These are phyloP conservation scores for Psidium friedrichsthalianum DNA, from an alignment of 345 rosid species.

Conservation along the genomic window DNA sequence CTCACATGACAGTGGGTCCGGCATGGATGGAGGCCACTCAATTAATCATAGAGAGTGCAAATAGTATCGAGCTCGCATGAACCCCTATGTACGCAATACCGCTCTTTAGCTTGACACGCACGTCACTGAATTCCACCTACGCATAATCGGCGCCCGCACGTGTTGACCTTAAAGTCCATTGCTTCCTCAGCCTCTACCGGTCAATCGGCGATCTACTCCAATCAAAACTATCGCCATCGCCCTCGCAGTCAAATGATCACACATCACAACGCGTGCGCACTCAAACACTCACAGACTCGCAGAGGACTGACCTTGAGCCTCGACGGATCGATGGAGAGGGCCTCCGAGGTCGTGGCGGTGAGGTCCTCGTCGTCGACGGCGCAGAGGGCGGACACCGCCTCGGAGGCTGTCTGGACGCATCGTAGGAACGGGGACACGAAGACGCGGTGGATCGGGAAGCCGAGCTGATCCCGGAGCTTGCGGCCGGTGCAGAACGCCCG, in stretches of 20 bases:
- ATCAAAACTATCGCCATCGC: neutral
- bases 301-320: slow-evolving; percentile 3
- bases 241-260: neutral
- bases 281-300: neutral
- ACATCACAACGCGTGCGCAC: neutral
- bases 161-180: neutral
- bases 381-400: slow-evolving; percentile 12
- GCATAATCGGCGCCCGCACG: neutral
- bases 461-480: slow-evolving; percentile 7
- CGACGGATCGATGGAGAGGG: slow-evolving; percentile 4
- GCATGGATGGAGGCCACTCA: neutral
- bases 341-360: neutral
- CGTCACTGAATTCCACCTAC: neutral
- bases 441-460: slow-evolving; percentile 15
- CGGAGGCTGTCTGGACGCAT: slow-evolving; percentile 14
- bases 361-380: slow-evolving; percentile 5
- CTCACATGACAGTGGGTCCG: neutral
- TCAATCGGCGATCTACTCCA: neutral
- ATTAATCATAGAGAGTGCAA: neutral
- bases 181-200: neutral
- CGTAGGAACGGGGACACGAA: slow-evolving; percentile 13
- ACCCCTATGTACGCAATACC: neutral
- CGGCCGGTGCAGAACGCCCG: slow-evolving; percentile 14
- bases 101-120: neutral
- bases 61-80: neutral